Conservation (phyloP, 495 filamentous ascomycete genomes). For the Trichoderma gamsii region DNA sequence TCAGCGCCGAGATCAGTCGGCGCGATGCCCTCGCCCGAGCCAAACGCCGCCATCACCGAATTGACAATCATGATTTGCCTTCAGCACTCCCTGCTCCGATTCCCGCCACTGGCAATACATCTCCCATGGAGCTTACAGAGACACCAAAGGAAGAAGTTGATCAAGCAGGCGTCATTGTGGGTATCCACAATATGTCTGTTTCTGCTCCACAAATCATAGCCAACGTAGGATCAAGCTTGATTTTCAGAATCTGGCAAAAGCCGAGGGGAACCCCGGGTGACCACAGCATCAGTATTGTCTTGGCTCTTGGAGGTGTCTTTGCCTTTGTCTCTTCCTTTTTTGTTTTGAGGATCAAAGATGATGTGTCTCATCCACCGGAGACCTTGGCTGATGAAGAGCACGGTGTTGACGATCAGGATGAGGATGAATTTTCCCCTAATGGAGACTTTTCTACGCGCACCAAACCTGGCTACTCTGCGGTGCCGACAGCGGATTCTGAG, state of each 20-base stretch:
- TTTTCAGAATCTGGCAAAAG: constrained; percentile 78
- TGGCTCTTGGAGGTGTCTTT: constrained; percentile 72
- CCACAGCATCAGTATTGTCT: constrained; percentile 76
- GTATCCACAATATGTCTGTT: constrained; percentile 88
- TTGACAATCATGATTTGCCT: not conserved
- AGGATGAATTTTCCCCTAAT: not conserved
- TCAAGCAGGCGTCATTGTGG: constrained; percentile 83
- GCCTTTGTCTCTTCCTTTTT: constrained; percentile 72
- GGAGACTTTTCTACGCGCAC: not conserved
- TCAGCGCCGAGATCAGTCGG: constrained; percentile 76
- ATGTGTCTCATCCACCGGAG: constrained; percentile 19
- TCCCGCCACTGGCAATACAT: constrained; percentile 15
- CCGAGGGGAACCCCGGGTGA: constrained; percentile 75
- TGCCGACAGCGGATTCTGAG: not conserved
- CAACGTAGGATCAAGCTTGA: constrained; percentile 69
- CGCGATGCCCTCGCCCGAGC: constrained; percentile 64
- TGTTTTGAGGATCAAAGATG: constrained; percentile 43
- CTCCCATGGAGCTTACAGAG: constrained; percentile 13
- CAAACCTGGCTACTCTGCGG: constrained; percentile 2
- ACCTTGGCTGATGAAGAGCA: constrained; percentile 13
- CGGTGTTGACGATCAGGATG: not conserved
- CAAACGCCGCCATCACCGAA: constrained; percentile 28
- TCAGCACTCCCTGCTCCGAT: not conserved
- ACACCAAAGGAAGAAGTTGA: constrained; percentile 45
- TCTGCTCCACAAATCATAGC: constrained; percentile 83